Conservation (phyloP, 1,284 basidiomycete species). For the Cryptococcus jaspeensis region DNA sequence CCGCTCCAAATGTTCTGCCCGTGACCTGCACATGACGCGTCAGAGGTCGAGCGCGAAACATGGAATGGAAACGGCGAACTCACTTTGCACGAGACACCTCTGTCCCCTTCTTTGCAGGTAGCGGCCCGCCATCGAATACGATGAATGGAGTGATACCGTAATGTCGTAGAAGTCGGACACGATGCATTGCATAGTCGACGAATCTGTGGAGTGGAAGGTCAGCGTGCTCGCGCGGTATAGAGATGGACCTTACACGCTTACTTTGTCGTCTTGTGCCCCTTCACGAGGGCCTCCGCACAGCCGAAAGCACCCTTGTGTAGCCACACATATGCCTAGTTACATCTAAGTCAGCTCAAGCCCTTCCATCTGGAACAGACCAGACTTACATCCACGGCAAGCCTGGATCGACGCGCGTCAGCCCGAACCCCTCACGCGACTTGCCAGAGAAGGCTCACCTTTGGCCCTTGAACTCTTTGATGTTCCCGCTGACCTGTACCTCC, state of each 20-base stretch:
- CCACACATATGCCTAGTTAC: constrained; percentile 84
- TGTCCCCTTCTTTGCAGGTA: constrained; percentile 90
- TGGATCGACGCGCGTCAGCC: constrained; percentile 4
- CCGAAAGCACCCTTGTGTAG: constrained; percentile 91
- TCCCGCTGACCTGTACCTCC: constrained; percentile 74
- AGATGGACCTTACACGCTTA: constrained; percentile 51
- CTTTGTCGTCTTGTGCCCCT: constrained; percentile 77
- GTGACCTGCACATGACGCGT: constrained; percentile 44
- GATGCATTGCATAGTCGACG: constrained; percentile 93
- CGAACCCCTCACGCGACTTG: not conserved
- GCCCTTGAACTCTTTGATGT: constrained; percentile 77
- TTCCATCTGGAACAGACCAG: not conserved
- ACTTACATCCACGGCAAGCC: constrained; percentile 43
- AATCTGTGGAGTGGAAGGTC: constrained; percentile 60
- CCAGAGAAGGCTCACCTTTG: constrained; percentile 57
- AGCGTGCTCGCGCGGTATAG: too few relatives aligned
- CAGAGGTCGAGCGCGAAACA: not conserved
- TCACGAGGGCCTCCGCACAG: constrained; percentile 87
- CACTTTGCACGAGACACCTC: constrained; percentile 73
- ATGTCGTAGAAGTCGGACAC: constrained; percentile 80
- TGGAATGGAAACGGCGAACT: constrained; percentile 13
- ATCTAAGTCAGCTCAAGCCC: not conserved
- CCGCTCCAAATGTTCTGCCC: constrained; percentile 54
- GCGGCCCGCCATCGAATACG: constrained; percentile 93
- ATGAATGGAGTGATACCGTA: constrained; percentile 83